phyloP scores from a whole-genome alignment of 2,329 filamentous ascomycete genomes.

The Simplicillium sp. region DNA sequence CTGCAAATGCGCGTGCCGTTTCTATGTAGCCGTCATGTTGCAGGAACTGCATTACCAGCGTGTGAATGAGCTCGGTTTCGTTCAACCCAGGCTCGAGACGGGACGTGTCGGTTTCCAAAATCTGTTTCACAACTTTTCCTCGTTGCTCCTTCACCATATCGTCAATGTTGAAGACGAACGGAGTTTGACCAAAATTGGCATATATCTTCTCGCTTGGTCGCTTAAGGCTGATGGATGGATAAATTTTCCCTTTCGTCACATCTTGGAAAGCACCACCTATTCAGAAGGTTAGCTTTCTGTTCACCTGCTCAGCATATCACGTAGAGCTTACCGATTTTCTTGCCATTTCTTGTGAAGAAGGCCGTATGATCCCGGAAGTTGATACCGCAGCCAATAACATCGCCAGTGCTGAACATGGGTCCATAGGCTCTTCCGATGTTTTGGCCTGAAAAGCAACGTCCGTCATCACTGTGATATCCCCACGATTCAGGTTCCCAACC shows the following conservation, averaged over 20 bases:
- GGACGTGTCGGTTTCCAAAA: conserved; percentile 47
- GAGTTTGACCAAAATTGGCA: conserved; percentile 60
- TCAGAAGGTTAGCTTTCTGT: conserved; percentile 8
- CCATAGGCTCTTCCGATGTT: conserved; percentile 49
- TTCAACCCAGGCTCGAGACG: conserved; percentile 52
- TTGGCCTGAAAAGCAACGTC: conserved; percentile 47
- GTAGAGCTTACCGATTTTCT: conserved; percentile 36
- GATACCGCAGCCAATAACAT: conserved; percentile 55
- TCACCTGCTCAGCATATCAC: background rate
- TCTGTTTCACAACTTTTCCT: conserved; percentile 47
- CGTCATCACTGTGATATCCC: conserved; percentile 63
- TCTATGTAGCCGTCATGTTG: conserved; percentile 95
- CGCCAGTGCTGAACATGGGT: conserved; percentile 42
- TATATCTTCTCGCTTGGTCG: conserved; percentile 51
- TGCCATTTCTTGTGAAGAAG: conserved; percentile 62
- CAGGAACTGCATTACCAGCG: conserved; percentile 75
- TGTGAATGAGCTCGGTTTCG: conserved; percentile 73
- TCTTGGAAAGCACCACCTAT: conserved; percentile 63
- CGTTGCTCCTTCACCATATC: conserved; percentile 67
- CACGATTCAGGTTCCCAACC: conserved; percentile 62
- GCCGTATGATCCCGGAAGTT: conserved; percentile 55
- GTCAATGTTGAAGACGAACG: conserved; percentile 89
- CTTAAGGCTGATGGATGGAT: conserved; percentile 57
- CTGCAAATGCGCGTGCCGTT: conserved; percentile 78
- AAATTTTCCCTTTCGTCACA: conserved; percentile 53